These are phyloP conservation scores for Monosporascus sp. DNA, from an alignment of 2,329 filamentous ascomycete species.

Conservation along the genomic window DNA sequence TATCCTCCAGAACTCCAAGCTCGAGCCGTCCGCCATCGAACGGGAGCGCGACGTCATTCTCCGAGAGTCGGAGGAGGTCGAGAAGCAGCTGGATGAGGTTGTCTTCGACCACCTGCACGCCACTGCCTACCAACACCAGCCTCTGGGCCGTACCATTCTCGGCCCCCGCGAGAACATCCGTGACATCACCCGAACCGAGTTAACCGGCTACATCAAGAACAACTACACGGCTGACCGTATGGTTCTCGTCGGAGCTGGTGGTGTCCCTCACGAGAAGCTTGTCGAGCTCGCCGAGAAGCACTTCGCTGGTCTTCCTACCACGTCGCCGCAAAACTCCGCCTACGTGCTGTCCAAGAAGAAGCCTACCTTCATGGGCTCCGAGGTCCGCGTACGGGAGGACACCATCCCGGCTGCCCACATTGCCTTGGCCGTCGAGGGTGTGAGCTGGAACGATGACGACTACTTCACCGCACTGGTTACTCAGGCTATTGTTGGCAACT, in stretches of 20 bases:
- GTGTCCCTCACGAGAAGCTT: slow-evolving; percentile 87
- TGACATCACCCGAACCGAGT: slow-evolving; percentile 86
- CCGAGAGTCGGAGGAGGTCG: slow-evolving; percentile 97
- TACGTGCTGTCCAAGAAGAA: slow-evolving; percentile 76
- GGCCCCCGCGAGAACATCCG: slow-evolving; percentile 98
- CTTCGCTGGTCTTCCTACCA: slow-evolving; percentile 75
- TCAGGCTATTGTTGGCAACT: slow-evolving; percentile 98
- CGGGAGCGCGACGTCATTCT: slow-evolving; percentile 98
- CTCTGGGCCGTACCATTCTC: slow-evolving; percentile 94
- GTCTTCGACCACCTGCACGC: slow-evolving; percentile 99
- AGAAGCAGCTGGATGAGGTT: slow-evolving; percentile 99
- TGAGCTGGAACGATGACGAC: slow-evolving; percentile 98
- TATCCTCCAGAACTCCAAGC: slow-evolving; percentile 98
- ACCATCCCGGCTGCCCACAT: slow-evolving; percentile 96
- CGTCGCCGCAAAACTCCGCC: slow-evolving; percentile 69
- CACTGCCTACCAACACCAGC: slow-evolving; percentile 94
- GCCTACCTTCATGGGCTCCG: slow-evolving; percentile 94
- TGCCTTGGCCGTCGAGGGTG: slow-evolving; percentile 96
- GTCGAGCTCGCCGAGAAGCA: slow-evolving; percentile 96
- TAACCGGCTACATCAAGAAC: slow-evolving; percentile 95
- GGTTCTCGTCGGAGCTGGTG: slow-evolving; percentile 94
- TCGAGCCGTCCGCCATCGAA: slow-evolving; percentile 88
- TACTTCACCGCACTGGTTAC: slow-evolving; percentile 98
- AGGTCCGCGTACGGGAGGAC: slow-evolving; percentile 93
- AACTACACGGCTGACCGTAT: slow-evolving; percentile 99